Evolutionary conservation across 345 rosid genomes (phyloP), one percentile per base, ranked within the genome.

Genomic region (Xanthoceras sorbifolium): DNA sequence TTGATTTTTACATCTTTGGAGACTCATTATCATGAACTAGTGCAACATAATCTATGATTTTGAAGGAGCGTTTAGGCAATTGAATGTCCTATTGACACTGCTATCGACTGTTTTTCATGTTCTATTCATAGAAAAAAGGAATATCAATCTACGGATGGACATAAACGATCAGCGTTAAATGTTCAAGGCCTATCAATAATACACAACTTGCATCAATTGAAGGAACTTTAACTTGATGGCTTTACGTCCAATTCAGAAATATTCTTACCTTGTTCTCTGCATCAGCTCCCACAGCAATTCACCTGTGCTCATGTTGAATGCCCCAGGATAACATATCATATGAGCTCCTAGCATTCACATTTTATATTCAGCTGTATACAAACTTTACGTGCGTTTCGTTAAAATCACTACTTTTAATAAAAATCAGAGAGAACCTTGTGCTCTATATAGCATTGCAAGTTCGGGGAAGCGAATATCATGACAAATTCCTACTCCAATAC

Each of bases 271-370:
- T 72, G 76, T 76, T 62, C 80, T 77, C 52, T 76, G 83, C 42
- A 76, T 50, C 62, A 82, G 73, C 73, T 79, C 83, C 85, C 85
- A 76, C 17, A 76, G 25, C 73, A 79, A 7, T 79, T 82, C 78
- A 73, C 85, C 85, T 3, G 85, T 79, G 73, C 75, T 79, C 46
- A 69, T 76, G 78, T 76, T 82, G 76, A 82, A 79, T 52, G 85
- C 85, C 64, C 83, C 85, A 0, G 80, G 78, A 79, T 79, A 79
- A 77, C 78, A 76, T 23, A 82, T 79, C 1, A 82, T 3, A 17
- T 71, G 67, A 46, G 76, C 82, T 36, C 85, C 82, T 79, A 73
- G 15, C 69, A 29, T 64, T 34, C 32, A 29, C 28, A 48, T n/a
- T 5, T 15, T 1, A 2, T 29, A 4, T 9, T 63, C 18, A 26